Base-by-base conservation (phyloP, 495 filamentous ascomycete species). In the Annulohypoxylon maeteangense region DNA sequence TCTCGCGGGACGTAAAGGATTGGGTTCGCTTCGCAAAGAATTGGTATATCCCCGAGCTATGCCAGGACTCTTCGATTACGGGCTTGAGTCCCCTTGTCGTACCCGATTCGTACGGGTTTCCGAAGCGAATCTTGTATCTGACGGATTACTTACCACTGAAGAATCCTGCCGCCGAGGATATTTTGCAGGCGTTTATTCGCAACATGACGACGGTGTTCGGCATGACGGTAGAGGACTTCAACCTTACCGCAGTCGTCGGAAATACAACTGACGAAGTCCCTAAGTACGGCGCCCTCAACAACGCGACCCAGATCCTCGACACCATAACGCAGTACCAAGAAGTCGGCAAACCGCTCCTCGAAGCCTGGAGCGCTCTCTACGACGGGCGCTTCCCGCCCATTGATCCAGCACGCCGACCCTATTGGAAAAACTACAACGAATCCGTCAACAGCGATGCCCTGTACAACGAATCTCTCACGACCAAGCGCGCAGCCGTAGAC, bases 131-230 rank as follows among this genome's bases (percentile, higher is more conserved):
- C 12, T 62, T 79, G 4, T 82, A 80, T 59, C 75, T 79, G 20
- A 74, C 69, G 6, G 80, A 81, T 34, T 82, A 80, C 42, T 67
- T 82, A 7, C 79, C 79, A 0, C 68, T 81, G 6, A 75, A 67
- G 66, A 81, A 81, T 58, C 74, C 76, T 0, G 76, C 76, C 2
- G 80, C 80, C 7, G 75, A 81, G 31, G 67, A 71, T 7, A 69
- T 80, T 5, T 68, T 81, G 0, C 74, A 81, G 48, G 68, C 63
- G 1, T 80, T 80, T 60, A 78, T 93, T 71, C 89, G 86, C 56
- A 85, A 81, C 65, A 87, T 91, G 48, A 89, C 90, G 2, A 79
- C 80, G 59, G 88, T 86, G 3, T 84, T 78, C 71, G 77, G 75
- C 50, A 79, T 84, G 78, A 78, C 76, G 2, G 72, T 72, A n/a